Evolutionary conservation across 164 flowering plant species (phyloP), one percentile per base, ranked within the genome.

Genomic region (Chimonanthus salicifolius): DNA sequence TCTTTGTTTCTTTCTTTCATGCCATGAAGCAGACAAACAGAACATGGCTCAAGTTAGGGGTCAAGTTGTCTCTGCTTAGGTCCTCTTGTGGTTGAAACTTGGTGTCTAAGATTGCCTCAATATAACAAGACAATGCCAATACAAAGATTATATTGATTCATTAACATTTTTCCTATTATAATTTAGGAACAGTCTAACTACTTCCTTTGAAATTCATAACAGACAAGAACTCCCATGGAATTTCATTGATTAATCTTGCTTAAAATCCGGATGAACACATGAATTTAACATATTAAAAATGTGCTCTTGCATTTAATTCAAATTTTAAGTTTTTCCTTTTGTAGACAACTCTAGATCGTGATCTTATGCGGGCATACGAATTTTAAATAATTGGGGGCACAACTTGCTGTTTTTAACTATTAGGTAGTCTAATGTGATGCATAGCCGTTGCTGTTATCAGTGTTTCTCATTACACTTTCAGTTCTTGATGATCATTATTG

Each of bases 181-280:
- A 64, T 7, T 65, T 64, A 11, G 74, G 75, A 78, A 75, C 49
- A 76, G 54, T 72, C 76, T 82, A 89, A 85, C 94, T 75, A 73
- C 94, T 84, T 88, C 89, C 82, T 78, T 87, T 84, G 88, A 88
- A 87, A 87, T 85, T 63, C 62, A 78, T 81, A 86, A 79, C 82
- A 81, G 87, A 89, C 89, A 84, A 80, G 80, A 79, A 71, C 71
- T 75, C 64, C 68, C 68, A 73, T 73, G 74, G 74, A 73, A 75
- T 66, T 76, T 68, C 6, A 67, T 67, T 73, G 73, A 76, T 78
- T 76, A 66, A 49, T 72, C 81, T 72, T 70, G 63, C 75, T 21
- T 43, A 74, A 69, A 74, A 77, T 76, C 72, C 78, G 78, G 83
- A 69, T 62, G 70, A 74, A 77, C 81, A 80, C 71, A 79, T 78